Conservation (phyloP, 371 early-diverging fungal genomes). For the Chytridium lagenaria region DNA sequence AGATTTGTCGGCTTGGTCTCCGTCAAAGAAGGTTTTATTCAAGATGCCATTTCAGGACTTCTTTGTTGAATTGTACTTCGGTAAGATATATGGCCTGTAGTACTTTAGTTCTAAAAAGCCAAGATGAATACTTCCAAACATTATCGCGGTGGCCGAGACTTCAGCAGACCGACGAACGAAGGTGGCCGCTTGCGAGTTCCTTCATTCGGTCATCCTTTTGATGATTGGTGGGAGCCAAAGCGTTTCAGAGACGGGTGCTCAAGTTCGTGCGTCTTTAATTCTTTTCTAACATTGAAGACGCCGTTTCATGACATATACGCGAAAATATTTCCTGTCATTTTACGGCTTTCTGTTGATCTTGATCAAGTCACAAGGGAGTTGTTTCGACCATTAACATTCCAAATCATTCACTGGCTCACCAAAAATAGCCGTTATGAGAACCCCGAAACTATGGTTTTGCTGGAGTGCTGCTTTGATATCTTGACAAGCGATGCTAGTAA, state of each 20-base stretch:
- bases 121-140: conserved; percentile 78
- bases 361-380: conserved; percentile 73
- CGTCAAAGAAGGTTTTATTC: conserved; percentile 52
- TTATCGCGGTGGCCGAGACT: conserved; percentile 75
- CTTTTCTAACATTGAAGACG: conserved; percentile 47
- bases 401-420: conserved; percentile 83
- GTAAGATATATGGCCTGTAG: conserved; percentile 45
- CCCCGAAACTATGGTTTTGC: conserved; percentile 74
- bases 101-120: neutral
- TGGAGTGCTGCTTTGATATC: conserved; percentile 73
- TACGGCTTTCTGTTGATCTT: conserved; percentile 74
- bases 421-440: conserved; percentile 75
- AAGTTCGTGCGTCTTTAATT: conserved; percentile 32
- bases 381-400: conserved; percentile 65
- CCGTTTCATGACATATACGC: conserved; percentile 67
- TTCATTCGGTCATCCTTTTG: conserved; percentile 72
- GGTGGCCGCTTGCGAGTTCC: conserved; percentile 75
- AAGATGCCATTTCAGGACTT: conserved; percentile 72
- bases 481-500: conserved; percentile 33
- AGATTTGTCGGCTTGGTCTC: conserved; percentile 43
- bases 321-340: conserved; percentile 71
- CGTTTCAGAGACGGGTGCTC: conserved; percentile 43
- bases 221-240: conserved; percentile 72
- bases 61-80: conserved; percentile 66
- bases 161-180: conserved; percentile 78